phyloP scores from a whole-genome alignment of 495 filamentous ascomycete genomes.

The Penicillium maclennaniae region DNA sequence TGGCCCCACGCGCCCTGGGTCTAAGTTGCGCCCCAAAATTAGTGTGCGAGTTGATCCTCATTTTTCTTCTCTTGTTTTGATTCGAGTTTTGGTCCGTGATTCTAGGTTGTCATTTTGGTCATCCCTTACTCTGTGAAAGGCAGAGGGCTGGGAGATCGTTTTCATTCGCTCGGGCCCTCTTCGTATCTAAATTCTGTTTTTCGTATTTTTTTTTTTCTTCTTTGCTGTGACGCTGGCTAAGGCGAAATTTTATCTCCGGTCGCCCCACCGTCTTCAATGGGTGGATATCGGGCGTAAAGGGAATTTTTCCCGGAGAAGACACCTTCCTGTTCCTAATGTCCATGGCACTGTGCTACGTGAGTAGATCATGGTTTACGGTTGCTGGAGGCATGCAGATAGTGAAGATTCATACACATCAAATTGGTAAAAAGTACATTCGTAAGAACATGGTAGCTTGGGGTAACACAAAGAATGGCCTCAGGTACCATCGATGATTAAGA shows the following conservation, averaged over 20 bases:
- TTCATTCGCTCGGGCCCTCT: neutral
- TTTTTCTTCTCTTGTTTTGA: neutral
- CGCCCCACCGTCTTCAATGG: neutral
- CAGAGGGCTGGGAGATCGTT: neutral
- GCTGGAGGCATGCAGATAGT: neutral
- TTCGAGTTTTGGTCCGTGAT: neutral
- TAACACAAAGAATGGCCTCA: neutral
- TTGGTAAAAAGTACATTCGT: neutral
- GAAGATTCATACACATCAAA: neutral
- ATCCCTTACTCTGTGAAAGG: no score
- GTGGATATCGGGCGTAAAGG: neutral
- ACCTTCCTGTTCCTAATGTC: neutral
- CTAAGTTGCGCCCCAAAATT: neutral
- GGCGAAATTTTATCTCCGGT: no score
- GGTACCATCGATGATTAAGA: neutral
- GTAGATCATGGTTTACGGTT: no score
- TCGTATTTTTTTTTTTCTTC: no score
- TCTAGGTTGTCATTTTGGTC: no score
- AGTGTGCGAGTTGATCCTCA: neutral
- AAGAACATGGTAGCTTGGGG: no score
- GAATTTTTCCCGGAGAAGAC: neutral
- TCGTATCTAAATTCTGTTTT: no score
- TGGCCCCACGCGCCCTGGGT: neutral
- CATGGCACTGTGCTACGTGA: no score
- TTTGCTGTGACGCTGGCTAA: neutral